Evolutionary conservation across 805 yeast genomes (phyloP).

Genomic region (Sugiyamaella lignohabitans): DNA sequence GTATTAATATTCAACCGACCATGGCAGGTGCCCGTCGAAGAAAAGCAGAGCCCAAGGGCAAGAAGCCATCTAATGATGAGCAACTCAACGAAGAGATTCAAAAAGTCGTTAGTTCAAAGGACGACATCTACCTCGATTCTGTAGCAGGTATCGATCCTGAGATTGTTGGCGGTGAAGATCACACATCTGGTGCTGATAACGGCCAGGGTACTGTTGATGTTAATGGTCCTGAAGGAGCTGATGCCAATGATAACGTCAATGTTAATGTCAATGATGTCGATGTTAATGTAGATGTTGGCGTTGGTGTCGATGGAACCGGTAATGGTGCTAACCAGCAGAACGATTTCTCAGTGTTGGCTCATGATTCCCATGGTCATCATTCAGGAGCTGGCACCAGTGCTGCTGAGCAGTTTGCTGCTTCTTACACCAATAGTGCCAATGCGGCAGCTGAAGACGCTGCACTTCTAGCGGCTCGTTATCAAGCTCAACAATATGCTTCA

Average conservation of each 20-base stretch:
- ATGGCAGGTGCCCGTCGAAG: too few relatives aligned
- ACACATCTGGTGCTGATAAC: neutral
- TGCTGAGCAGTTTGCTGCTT: neutral
- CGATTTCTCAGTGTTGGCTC: neutral
- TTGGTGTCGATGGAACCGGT: neutral
- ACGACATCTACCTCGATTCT: neutral
- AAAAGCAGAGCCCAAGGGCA: too few relatives aligned
- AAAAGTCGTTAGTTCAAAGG: too few relatives aligned
- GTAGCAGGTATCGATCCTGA: slow-evolving; percentile 28
- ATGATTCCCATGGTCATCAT: neutral
- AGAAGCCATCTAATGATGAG: too few relatives aligned
- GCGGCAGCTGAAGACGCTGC: slow-evolving; percentile 7
- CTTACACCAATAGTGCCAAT: neutral
- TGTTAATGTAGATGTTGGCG: neutral
- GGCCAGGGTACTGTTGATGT: neutral
- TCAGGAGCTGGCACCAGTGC: neutral
- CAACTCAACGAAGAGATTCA: too few relatives aligned
- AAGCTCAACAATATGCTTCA: neutral
- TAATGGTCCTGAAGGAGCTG: neutral
- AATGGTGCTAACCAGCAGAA: neutral
- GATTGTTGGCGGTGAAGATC: slow-evolving; percentile 24
- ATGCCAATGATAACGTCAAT: neutral
- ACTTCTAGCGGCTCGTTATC: slow-evolving; percentile 1
- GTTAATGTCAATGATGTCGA: neutral
- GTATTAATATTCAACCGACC: too few relatives aligned